Conservation (phyloP, 345 rosid genomes). For the Brassica cretica region DNA sequence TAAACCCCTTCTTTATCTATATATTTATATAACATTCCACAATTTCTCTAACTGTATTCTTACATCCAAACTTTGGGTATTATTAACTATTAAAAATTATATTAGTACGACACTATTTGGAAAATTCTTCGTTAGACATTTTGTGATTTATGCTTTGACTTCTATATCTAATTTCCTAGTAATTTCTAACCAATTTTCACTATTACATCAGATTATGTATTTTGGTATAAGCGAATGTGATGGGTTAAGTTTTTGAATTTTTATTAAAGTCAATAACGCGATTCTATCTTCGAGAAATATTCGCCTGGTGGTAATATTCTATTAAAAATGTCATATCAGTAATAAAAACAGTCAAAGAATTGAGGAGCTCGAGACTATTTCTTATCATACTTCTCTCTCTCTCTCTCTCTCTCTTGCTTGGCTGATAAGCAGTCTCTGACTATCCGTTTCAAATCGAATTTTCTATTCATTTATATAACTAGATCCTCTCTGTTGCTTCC, state of each 20-base stretch:
- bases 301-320: not conserved
- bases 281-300: not conserved
- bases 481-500: conserved; percentile 19
- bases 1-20: not conserved
- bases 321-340: conserved; percentile 24
- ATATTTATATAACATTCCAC: not conserved
- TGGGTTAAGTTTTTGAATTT: not conserved
- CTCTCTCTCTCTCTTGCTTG: conserved; percentile 1
- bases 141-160: not conserved
- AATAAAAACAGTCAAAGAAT: conserved; percentile 8
- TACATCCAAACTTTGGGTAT: not conserved
- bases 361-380: conserved; percentile 33
- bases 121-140: not conserved
- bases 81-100: not conserved
- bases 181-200: not conserved
- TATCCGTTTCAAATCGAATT: conserved; percentile 30
- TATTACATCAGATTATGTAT: not conserved
- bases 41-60: not conserved
- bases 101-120: not conserved
- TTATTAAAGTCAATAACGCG: conserved; percentile 6
- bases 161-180: not conserved
- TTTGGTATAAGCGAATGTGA: not conserved
- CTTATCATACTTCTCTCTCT: not conserved
- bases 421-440: conserved; percentile 30
- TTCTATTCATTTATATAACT: not conserved